phyloP scores from a whole-genome alignment of 805 yeast genomes.

The Lachancea meyersii region DNA sequence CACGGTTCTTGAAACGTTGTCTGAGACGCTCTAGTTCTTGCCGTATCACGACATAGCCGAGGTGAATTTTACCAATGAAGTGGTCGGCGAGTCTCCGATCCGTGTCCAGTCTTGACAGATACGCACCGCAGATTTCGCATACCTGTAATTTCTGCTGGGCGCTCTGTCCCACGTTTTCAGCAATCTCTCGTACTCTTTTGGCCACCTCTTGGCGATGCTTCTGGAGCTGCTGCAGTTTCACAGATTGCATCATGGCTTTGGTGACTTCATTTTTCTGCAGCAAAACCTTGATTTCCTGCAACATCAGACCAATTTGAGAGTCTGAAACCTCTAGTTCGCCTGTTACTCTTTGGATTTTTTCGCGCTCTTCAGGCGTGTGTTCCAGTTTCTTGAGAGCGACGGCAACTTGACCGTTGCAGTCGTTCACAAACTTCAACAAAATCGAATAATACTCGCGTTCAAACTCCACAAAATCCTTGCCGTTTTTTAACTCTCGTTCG shows the following conservation, averaged over 20 bases:
- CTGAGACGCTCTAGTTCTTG: constrained; percentile 41
- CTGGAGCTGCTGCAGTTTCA: constrained; percentile 39
- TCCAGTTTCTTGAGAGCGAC: constrained; percentile 54
- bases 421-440: constrained; percentile 52
- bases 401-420: constrained; percentile 59
- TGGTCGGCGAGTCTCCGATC: constrained; percentile 88
- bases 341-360: constrained; percentile 48
- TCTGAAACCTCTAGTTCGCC: constrained; percentile 57
- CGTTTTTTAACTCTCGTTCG: constrained; percentile 41
- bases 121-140: constrained; percentile 86
- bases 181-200: constrained; percentile 49
- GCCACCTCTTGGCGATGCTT: constrained; percentile 48
- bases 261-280: constrained; percentile 44
- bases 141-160: constrained; percentile 89
- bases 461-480: constrained; percentile 40
- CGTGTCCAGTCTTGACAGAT: constrained; percentile 74
- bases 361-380: constrained; percentile 68
- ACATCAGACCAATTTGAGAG: constrained; percentile 55
- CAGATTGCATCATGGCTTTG: constrained; percentile 46
- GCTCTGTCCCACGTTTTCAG: constrained; percentile 73
- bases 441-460: constrained; percentile 41
- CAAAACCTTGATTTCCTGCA: constrained; percentile 57
- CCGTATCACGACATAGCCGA: constrained; percentile 76
- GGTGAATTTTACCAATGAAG: constrained; percentile 79
- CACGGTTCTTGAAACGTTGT: constrained; percentile 19